Percentiles rank a stretch among this genome's conserved stretches.
Evolutionary conservation across 2,329 filamentous ascomycete species (phyloP).

Genomic region (Penicillium sclerotiorum): DNA sequence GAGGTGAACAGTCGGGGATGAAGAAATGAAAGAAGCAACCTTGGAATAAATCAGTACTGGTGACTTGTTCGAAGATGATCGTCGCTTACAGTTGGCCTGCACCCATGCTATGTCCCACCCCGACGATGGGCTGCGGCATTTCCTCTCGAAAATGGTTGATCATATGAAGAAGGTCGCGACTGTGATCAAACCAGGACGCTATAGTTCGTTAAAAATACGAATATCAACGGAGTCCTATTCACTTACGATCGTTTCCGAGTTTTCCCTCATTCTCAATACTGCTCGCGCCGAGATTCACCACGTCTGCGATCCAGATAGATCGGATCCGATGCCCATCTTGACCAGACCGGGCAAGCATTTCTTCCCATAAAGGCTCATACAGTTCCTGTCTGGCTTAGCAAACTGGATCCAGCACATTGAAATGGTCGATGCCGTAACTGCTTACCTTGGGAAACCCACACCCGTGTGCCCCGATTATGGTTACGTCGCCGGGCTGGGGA

Average conservation of each 20-base stretch:
- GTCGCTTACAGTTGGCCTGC: constrained; percentile 59
- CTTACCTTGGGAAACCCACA: constrained; percentile 13
- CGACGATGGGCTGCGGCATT: constrained; percentile 5
- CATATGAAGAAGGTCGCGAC: constrained; percentile 4
- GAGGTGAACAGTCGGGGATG: constrained; percentile 76
- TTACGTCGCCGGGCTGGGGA: constrained; percentile 10
- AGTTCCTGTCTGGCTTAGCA: constrained; percentile 52
- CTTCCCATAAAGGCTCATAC: constrained; percentile 80
- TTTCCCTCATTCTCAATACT: constrained; percentile 70
- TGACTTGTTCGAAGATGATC: not conserved
- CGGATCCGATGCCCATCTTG: constrained; percentile 63
- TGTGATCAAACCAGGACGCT: constrained; percentile 3
- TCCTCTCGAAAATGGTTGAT: constrained; percentile 3
- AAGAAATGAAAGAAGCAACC: constrained; percentile 65
- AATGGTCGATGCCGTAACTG: no score
- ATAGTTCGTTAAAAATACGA: not conserved
- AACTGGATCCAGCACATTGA: no score
- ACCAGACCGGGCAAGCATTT: constrained; percentile 62
- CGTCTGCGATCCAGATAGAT: constrained; percentile 80
- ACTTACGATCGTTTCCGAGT: constrained; percentile 66
- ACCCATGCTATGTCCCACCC: constrained; percentile 57
- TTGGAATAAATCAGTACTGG: not conserved
- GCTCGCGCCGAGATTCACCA: constrained; percentile 74
- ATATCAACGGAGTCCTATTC: not conserved
- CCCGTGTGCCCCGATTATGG: constrained; percentile 14